phyloP scores from a whole-genome alignment of 116 monocot species.

The Iris pallida region DNA sequence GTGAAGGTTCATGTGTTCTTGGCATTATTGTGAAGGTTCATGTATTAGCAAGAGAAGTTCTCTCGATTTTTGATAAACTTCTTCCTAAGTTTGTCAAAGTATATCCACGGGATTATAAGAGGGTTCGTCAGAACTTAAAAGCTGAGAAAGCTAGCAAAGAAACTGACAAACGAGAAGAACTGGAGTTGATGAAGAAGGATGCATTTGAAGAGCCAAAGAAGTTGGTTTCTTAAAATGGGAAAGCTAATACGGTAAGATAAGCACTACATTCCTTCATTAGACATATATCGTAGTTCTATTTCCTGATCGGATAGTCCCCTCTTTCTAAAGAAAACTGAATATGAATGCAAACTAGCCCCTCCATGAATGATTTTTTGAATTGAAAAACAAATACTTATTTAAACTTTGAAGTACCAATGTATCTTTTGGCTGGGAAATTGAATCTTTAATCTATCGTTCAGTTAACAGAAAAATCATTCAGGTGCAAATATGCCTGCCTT shows the following conservation, averaged over 20 bases:
- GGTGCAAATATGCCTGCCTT: too few species aligned
- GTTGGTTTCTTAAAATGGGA: constrained; percentile 30
- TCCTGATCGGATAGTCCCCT: too few species aligned
- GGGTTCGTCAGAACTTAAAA: constrained; percentile 59
- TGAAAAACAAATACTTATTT: too few species aligned
- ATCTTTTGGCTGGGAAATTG: too few species aligned
- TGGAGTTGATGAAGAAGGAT: constrained; percentile 64
- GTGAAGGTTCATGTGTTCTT: constrained; percentile 98
- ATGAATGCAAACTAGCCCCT: not conserved
- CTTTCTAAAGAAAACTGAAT: too few species aligned
- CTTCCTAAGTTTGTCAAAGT: constrained; percentile 92
- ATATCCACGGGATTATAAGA: constrained; percentile 95
- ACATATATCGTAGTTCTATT: too few species aligned
- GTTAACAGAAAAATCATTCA: too few species aligned
- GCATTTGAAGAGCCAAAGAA: constrained; percentile 78
- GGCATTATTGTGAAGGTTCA: constrained; percentile 99
- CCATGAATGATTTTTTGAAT: not conserved
- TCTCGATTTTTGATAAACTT: constrained; percentile 56
- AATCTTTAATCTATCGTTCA: too few species aligned
- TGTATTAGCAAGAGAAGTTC: constrained; percentile 64
- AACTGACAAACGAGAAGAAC: constrained; percentile 53
- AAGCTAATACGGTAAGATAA: constrained; percentile 33
- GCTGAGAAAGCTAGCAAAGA: constrained; percentile 62
- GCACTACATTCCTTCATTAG: too few species aligned
- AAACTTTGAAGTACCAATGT: too few species aligned